Base-by-base conservation (phyloP, 1,284 basidiomycete genomes). In the Apiotrichum porosum region DNA sequence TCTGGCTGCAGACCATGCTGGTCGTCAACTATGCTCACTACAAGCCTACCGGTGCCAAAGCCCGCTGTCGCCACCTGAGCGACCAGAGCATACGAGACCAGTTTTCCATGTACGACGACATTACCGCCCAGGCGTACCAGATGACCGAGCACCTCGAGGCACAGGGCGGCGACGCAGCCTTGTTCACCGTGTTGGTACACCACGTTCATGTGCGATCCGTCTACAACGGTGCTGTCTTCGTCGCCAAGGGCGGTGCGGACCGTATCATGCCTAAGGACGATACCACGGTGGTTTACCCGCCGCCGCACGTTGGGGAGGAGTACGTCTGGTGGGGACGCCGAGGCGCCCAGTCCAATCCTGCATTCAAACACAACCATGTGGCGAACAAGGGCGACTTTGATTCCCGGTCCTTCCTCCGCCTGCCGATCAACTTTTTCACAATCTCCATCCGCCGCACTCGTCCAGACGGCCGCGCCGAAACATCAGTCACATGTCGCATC, bases 1-100 rank as follows among this genome's bases (percentile, higher is more conserved):
- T 89, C 34, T 83, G 83, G 18, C 60, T 85, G 13, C 80, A 82
- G 42, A 81, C 80, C 0, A 75, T 79, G 1, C 41, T 83, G 17
- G 78, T 79, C 0, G 32, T 83, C 14, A 81, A 84, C 56, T 85
- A 83, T 58, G 82, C 81, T 54, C 80, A 79, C 17, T 71, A 85
- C 48, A 13, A 14, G 19, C 13, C 18, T 8, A 19, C 36, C 4
- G 75, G 71, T 15, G 51, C 63, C 41, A 55, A 70, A n/a, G 36
- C 52, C 0, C 75, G 77, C 6, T 74, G 79, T 45, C 67, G 66
- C 13, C 67, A 77, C 66, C 47, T 78, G 79, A 52, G 73, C 74
- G 41, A 74, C 77, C 54, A 75, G 82, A 15, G 75, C 68, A 36
- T 44, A 13, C 63, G 75, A 19, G 45, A 51, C 9, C 63, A 63